These are phyloP conservation scores for Fusarium brevicatenulatum DNA, from an alignment of 2,329 filamentous ascomycete genomes.

Conservation along the genomic window DNA sequence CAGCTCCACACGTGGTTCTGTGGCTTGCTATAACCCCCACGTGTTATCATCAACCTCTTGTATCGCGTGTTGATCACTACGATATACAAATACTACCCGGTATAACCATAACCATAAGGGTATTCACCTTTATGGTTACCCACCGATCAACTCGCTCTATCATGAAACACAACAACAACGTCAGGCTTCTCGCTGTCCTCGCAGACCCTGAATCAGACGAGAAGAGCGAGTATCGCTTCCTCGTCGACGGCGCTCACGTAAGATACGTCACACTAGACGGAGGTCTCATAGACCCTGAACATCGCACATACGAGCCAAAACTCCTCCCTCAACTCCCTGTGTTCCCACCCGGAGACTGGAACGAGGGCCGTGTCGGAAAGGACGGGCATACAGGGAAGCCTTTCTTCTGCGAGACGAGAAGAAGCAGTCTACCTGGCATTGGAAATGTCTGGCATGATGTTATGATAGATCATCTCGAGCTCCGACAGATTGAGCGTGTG, in stretches of 20 bases:
- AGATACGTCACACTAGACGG: constrained; percentile 55
- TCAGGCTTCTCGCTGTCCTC: constrained; percentile 41
- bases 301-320: constrained; percentile 48
- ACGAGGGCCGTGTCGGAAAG: constrained; percentile 49
- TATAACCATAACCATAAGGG: background rate
- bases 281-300: constrained; percentile 46
- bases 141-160: background rate
- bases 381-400: constrained; percentile 39
- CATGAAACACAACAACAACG: constrained; percentile 38
- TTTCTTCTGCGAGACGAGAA: constrained; percentile 43
- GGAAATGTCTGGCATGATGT: constrained; percentile 49
- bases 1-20: background rate
- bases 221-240: constrained; percentile 51
- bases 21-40: background rate
- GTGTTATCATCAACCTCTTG: background rate
- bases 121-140: background rate
- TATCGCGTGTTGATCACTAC: background rate
- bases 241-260: constrained; percentile 49
- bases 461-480: constrained; percentile 49
- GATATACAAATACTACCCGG: background rate
- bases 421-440: constrained; percentile 46
- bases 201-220: constrained; percentile 41
- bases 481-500: constrained; percentile 38
- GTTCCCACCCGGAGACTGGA: constrained; percentile 54
- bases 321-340: constrained; percentile 49